Percentiles rank a stretch among this genome's conserved stretches.
phyloP scores from a whole-genome alignment of 257 asterid species.

The Nicotiana paniculata region DNA sequence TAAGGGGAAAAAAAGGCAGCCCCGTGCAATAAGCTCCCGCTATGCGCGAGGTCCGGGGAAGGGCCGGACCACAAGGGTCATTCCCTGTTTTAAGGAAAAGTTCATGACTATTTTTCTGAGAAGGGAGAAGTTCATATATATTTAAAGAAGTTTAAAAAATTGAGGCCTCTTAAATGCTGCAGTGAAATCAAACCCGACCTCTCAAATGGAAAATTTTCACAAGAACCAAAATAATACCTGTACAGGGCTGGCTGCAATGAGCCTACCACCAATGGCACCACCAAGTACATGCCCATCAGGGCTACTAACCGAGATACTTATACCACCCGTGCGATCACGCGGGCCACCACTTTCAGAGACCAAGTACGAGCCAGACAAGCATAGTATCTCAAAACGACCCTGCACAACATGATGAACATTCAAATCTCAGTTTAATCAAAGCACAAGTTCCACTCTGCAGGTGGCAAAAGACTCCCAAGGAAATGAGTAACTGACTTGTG shows the following conservation, averaged over 20 bases:
- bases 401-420: constrained; percentile 17
- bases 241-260: constrained; percentile 54
- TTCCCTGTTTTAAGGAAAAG: no score
- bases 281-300: constrained; percentile 67
- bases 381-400: constrained; percentile 72
- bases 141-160: no score
- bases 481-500: not conserved
- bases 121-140: no score
- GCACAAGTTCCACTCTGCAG: not conserved
- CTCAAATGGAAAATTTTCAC: no score
- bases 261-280: constrained; percentile 75
- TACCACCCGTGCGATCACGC: constrained; percentile 62
- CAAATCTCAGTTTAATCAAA: not conserved
- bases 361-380: constrained; percentile 70
- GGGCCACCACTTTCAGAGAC: constrained; percentile 61
- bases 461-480: not conserved
- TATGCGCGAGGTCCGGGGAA: no score
- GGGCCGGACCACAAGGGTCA: no score
- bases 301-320: constrained; percentile 62
- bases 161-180: no score
- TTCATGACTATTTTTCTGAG: no score
- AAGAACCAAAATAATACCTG: constrained; percentile 34
- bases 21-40: no score
- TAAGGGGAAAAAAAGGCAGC: no score
- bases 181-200: no score